phyloP scores from a whole-genome alignment of 169 alveolate genomes.

The Eimeria tenella region DNA sequence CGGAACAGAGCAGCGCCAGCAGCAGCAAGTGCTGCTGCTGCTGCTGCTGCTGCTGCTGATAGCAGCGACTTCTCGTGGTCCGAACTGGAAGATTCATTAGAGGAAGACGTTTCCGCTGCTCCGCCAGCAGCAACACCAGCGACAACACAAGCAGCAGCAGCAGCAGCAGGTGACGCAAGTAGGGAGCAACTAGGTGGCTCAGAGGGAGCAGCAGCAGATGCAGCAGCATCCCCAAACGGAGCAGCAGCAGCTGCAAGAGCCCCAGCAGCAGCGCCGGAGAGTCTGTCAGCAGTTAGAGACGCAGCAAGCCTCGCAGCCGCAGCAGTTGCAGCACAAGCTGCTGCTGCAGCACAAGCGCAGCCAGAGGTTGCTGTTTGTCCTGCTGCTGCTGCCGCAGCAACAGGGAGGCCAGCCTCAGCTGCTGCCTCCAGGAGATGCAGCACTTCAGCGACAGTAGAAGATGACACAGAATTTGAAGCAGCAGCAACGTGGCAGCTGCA shows the following conservation, averaged over 20 bases:
- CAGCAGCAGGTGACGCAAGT: not conserved
- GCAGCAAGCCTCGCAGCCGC: slow-evolving; percentile 15
- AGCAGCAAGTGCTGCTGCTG: not conserved
- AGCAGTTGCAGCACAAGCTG: not conserved
- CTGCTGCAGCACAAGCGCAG: not conserved
- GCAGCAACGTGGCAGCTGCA: not conserved
- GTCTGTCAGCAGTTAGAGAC: not conserved
- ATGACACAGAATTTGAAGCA: not conserved
- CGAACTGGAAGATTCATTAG: slow-evolving; percentile 1
- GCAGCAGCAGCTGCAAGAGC: slow-evolving; percentile 22
- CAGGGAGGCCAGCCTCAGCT: not conserved
- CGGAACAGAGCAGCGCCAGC: slow-evolving; percentile 6
- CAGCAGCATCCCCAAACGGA: not conserved
- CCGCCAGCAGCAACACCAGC: slow-evolving; percentile 7
- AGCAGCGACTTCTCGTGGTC: slow-evolving; percentile 44
- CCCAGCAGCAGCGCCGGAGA: not conserved
- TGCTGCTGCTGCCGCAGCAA: not conserved
- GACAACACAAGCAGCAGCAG: not conserved
- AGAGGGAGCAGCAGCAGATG: not conserved
- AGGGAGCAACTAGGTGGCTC: not conserved
- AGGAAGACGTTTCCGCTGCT: not conserved
- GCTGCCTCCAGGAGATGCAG: not conserved
- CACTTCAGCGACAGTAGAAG: not conserved
- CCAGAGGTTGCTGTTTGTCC: not conserved
- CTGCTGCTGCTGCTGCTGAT: slow-evolving; percentile 23